Evolutionary conservation across 2,329 filamentous ascomycete species (phyloP).

Genomic region (Colletotrichum aenigma): DNA sequence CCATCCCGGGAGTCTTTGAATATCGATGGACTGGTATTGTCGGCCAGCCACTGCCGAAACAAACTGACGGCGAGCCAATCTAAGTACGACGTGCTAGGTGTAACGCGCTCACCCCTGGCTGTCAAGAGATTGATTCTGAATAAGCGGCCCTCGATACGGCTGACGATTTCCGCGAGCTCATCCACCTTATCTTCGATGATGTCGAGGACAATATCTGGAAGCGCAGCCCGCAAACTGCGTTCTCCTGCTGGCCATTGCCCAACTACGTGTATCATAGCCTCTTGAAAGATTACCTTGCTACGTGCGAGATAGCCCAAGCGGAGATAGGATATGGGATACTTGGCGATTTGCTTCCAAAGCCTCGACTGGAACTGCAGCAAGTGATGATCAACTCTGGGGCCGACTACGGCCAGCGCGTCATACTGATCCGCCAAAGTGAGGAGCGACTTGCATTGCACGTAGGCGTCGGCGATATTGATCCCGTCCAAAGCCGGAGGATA

Average conservation of each 20-base stretch:
- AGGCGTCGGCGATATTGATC: slow-evolving; percentile 89
- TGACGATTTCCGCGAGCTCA: slow-evolving; percentile 83
- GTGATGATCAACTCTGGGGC: slow-evolving; percentile 91
- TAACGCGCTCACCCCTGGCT: slow-evolving; percentile 80
- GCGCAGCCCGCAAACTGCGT: slow-evolving; percentile 73
- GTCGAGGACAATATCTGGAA: slow-evolving; percentile 80
- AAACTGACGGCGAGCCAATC: slow-evolving; percentile 89
- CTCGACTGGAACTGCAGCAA: slow-evolving; percentile 88
- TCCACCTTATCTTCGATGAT: slow-evolving; percentile 95
- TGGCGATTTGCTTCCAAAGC: slow-evolving; percentile 95
- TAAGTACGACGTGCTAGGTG: slow-evolving; percentile 78
- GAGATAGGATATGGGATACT: slow-evolving; percentile 91
- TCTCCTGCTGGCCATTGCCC: slow-evolving; percentile 90
- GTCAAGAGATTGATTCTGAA: slow-evolving; percentile 83
- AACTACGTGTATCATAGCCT: slow-evolving; percentile 91
- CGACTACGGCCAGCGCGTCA: slow-evolving; percentile 86
- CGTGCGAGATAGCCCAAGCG: slow-evolving; percentile 87
- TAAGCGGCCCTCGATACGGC: slow-evolving; percentile 78
- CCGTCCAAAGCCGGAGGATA: slow-evolving; percentile 81
- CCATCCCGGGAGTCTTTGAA: slow-evolving; percentile 32
- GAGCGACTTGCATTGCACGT: slow-evolving; percentile 91
- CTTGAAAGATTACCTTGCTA: slow-evolving; percentile 81
- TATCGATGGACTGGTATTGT: slow-evolving; percentile 79
- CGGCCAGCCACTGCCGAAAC: slow-evolving; percentile 92
- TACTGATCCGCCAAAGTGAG: slow-evolving; percentile 92